phyloP scores from a whole-genome alignment of 192 early-diverging fungal genomes.

The Phlyctochytrium bullatum region DNA sequence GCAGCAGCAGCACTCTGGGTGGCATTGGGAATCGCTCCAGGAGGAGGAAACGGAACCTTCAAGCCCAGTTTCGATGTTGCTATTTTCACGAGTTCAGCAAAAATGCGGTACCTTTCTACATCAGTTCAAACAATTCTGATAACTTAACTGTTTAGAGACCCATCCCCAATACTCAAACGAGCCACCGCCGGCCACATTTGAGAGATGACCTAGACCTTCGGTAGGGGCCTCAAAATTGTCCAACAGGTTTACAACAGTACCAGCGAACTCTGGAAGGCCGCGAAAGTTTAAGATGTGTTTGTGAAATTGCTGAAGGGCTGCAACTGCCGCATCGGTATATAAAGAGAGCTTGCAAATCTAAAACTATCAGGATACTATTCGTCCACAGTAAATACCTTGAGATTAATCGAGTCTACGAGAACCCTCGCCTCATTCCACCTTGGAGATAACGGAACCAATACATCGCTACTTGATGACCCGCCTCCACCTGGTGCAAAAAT shows the following conservation, averaged over 20 bases:
- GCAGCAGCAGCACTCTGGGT: slow-evolving; percentile 1
- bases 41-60: slow-evolving; percentile 61
- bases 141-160: slow-evolving; percentile 68
- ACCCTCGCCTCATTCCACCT: slow-evolving; percentile 73
- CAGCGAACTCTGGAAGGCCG: slow-evolving; percentile 55
- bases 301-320: slow-evolving; percentile 69
- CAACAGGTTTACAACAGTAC: slow-evolving; percentile 21
- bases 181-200: slow-evolving; percentile 56
- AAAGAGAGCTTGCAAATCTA: slow-evolving; percentile 78
- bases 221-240: neutral
- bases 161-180: slow-evolving; percentile 86
- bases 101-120: slow-evolving; percentile 57
- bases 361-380: neutral
- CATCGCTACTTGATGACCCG: slow-evolving; percentile 21
- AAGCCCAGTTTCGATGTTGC: slow-evolving; percentile 64
- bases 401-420: slow-evolving; percentile 70
- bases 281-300: slow-evolving; percentile 65
- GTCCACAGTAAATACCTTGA: slow-evolving; percentile 56
- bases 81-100: slow-evolving; percentile 75
- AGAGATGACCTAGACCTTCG: slow-evolving; percentile 28
- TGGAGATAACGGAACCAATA: slow-evolving; percentile 49
- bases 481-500: slow-evolving; percentile 37
- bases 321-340: slow-evolving; percentile 62
- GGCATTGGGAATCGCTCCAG: slow-evolving; percentile 30
- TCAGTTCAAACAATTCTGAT: slow-evolving; percentile 1